Conservation (phyloP, 2,329 filamentous ascomycete genomes). For the Pestalotiopsis sp. region DNA sequence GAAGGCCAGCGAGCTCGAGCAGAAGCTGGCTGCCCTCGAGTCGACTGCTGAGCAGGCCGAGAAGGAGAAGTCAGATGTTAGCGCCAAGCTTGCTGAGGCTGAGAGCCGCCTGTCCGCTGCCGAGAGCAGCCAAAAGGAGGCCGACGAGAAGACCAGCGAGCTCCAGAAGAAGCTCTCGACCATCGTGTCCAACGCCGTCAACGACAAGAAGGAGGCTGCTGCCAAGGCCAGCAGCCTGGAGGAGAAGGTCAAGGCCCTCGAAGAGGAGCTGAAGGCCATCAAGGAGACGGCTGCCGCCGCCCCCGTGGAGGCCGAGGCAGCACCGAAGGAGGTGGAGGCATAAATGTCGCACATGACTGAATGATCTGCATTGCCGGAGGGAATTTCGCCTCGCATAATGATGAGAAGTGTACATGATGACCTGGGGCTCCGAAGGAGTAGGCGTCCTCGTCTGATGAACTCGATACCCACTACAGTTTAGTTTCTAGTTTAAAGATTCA, state of each 20-base stretch:
- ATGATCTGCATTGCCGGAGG: slow-evolving; percentile 14
- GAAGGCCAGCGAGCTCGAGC: slow-evolving; percentile 17
- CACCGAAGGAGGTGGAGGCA: slow-evolving; percentile 4
- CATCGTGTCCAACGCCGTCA: slow-evolving; percentile 18
- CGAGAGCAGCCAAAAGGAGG: slow-evolving; percentile 18
- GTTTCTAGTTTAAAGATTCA: slow-evolving; percentile 11
- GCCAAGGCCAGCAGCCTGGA: slow-evolving; percentile 9
- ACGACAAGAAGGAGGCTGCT: slow-evolving; percentile 16
- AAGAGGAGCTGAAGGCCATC: slow-evolving; percentile 21
- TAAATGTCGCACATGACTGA: slow-evolving; percentile 13
- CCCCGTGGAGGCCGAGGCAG: background rate
- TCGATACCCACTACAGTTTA: slow-evolving; percentile 15
- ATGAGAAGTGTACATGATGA: slow-evolving; percentile 12
- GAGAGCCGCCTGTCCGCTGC: slow-evolving; percentile 14
- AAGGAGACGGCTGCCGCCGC: slow-evolving; percentile 18
- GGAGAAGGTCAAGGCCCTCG: slow-evolving; percentile 20
- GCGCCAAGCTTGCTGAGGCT: slow-evolving; percentile 8
- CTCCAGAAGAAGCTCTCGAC: slow-evolving; percentile 20
- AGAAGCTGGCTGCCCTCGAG: slow-evolving; percentile 21
- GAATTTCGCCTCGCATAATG: slow-evolving; percentile 4
- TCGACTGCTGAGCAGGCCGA: slow-evolving; percentile 11
- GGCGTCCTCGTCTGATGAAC: slow-evolving; percentile 14
- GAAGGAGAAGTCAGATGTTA: background rate
- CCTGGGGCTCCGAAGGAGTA: slow-evolving; percentile 6
- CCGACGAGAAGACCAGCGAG: slow-evolving; percentile 11